Base-by-base conservation (phyloP, 805 yeast genomes). In the Tetrapisispora arboricola region DNA sequence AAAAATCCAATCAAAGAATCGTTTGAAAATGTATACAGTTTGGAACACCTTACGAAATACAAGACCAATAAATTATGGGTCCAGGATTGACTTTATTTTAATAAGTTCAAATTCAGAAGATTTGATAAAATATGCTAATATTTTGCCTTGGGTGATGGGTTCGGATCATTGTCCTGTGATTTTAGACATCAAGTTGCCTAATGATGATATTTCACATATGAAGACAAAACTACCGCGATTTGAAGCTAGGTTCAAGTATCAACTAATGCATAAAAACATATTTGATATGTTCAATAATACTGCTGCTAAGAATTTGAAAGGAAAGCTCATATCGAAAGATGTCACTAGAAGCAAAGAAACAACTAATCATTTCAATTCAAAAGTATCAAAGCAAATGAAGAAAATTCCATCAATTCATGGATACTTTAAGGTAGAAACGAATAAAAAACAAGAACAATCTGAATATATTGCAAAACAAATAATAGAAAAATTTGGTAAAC, bases 141-240 rank as follows among this genome's bases (percentile, higher is more conserved):
- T 84, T n/a, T 71, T 83, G 72, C 80, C 86, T 0, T 69, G 69
- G 33, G 51, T 88, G 1, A 65, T 73, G 57, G 98, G 98, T 0
- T 85, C 96, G 0, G 98, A 90, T 58, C 98, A 90, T 61, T 90
- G 97, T 59, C 98, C 98, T 0, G 75, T 86, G 0, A 86, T 59
- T 53, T 70, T 86, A 1, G 96, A 86, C 57, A 53, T 87, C 33
- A 63, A 65, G 29, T 9, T 21, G 19, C 21, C 20, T 17, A 6
- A 13, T 13, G 13, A 4, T 2, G 20, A 18, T 21, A 12, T 12
- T 16, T 4, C 9, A 10, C 10, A 21, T 9, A 4, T 8, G 22
- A 15, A 16, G 2, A 1, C 10, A 1, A 43, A 39, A 30, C 37
- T 47, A 6, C 70, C 73, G 13, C 65, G 58, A 45, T 68, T 79